Conservation (phyloP, 129 eudicot species). For the Flaveria ramosissima region DNA sequence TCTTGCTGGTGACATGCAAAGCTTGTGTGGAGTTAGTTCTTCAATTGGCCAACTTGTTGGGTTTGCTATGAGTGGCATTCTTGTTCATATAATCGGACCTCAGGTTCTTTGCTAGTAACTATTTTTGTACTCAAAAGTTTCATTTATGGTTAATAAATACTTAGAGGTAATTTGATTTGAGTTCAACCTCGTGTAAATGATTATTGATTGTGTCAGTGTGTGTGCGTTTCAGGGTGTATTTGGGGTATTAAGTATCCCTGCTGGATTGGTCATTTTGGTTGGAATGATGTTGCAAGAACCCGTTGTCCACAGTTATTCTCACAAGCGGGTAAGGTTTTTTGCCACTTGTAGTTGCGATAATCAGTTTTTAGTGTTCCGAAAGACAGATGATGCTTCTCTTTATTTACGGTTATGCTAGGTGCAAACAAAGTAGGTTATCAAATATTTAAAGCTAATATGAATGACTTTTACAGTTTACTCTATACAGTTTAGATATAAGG, state of each 20-base stretch:
- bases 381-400: neutral
- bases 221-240: conserved; percentile 61
- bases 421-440: neutral
- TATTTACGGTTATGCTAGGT: neutral
- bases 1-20: conserved; percentile 95
- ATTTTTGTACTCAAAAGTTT: conserved; percentile 2
- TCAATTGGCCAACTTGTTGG: conserved; percentile 76
- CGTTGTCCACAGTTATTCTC: conserved; percentile 45
- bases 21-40: conserved; percentile 77
- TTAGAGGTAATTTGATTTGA: neutral
- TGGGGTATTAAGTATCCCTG: conserved; percentile 72
- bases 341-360: neutral
- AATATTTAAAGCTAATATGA: neutral
- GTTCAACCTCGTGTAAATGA: conserved; percentile 4
- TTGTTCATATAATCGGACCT: conserved; percentile 77
- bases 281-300: conserved; percentile 76
- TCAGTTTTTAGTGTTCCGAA: neutral
- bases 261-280: conserved; percentile 59
- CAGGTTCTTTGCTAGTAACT: conserved; percentile 46
- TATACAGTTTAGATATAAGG: neutral
- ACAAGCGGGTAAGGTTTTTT: conserved; percentile 58
- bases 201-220: conserved; percentile 4
- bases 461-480: neutral
- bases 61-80: conserved; percentile 69
- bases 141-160: neutral